These are phyloP conservation scores for Globisporangium ultimum DNA, from an alignment of 352 stramenopile species.

Conservation along the genomic window DNA sequence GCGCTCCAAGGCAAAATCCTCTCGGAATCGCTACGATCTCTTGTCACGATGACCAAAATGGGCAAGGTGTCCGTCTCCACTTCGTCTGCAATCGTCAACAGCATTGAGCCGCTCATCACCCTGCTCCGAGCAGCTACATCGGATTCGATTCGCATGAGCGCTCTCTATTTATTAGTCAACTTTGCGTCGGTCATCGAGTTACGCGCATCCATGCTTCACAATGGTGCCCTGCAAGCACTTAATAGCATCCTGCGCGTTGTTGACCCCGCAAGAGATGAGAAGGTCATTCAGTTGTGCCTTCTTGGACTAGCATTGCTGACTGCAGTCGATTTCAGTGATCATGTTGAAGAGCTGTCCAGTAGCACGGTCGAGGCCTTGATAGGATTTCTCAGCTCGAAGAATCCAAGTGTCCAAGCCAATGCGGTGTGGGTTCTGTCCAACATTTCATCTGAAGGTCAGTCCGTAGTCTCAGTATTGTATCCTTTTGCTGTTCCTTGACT, in stretches of 20 bases:
- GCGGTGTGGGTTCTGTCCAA: slow-evolving; percentile 80
- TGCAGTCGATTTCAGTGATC: slow-evolving; percentile 25
- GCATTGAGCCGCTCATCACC: slow-evolving; percentile 44
- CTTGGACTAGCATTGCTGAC: slow-evolving; percentile 67
- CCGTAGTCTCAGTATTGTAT: neutral
- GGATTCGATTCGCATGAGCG: slow-evolving; percentile 41
- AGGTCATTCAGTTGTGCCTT: slow-evolving; percentile 56
- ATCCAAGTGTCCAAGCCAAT: slow-evolving; percentile 57
- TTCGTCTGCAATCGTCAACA: slow-evolving; percentile 33
- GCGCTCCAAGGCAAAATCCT: slow-evolving; percentile 28
- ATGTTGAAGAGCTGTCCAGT: slow-evolving; percentile 27
- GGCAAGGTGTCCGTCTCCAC: slow-evolving; percentile 24
- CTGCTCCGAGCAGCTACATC: slow-evolving; percentile 25
- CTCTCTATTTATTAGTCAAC: slow-evolving; percentile 67
- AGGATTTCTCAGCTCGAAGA: slow-evolving; percentile 43
- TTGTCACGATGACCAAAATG: slow-evolving; percentile 45
- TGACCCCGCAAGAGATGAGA: slow-evolving; percentile 32
- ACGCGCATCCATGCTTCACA: slow-evolving; percentile 32
- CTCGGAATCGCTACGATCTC: slow-evolving; percentile 40
- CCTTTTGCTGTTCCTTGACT: slow-evolving; percentile 3
- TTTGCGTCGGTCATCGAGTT: slow-evolving; percentile 49
- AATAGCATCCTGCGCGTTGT: slow-evolving; percentile 21
- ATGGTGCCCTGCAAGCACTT: slow-evolving; percentile 40
- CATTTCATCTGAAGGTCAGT: slow-evolving; percentile 53
- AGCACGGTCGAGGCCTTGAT: slow-evolving; percentile 39